Conservation (phyloP, 306 rosid genomes). For the Lablab purpureus region DNA sequence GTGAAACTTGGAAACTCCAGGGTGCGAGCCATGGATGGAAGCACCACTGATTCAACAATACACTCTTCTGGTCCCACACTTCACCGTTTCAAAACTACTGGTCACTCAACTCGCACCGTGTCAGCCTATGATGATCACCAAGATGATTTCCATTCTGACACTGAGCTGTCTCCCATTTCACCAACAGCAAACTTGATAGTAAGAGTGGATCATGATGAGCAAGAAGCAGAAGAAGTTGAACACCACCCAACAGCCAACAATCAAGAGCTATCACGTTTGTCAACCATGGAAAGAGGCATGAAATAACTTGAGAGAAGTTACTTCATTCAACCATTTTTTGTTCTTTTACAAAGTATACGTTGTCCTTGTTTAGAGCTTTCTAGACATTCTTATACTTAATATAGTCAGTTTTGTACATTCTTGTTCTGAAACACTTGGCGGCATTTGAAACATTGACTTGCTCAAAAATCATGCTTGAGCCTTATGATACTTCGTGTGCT, state of each 20-base stretch:
- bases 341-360: neutral
- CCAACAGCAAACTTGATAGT: conserved; percentile 47
- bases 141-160: conserved; percentile 54
- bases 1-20: conserved; percentile 53
- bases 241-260: conserved; percentile 37
- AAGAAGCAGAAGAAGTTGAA: conserved; percentile 45
- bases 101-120: conserved; percentile 61
- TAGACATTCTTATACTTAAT: conserved; percentile 22
- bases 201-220: conserved; percentile 57
- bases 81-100: conserved; percentile 76
- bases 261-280: conserved; percentile 56
- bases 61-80: conserved; percentile 54
- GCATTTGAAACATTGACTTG: conserved; percentile 7
- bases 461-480: neutral
- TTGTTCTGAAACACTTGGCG: conserved; percentile 14
- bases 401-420: conserved; percentile 37
- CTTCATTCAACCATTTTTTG: conserved; percentile 14
- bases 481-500: neutral
- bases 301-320: conserved; percentile 20
- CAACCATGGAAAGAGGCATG: conserved; percentile 43
- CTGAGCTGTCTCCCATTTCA: conserved; percentile 55
- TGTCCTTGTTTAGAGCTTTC: conserved; percentile 16
- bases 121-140: conserved; percentile 54
- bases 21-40: conserved; percentile 52
- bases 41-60: conserved; percentile 56